These are phyloP conservation scores for Eutrema japonicum DNA, from an alignment of 345 rosid genomes.

Conservation along the genomic window DNA sequence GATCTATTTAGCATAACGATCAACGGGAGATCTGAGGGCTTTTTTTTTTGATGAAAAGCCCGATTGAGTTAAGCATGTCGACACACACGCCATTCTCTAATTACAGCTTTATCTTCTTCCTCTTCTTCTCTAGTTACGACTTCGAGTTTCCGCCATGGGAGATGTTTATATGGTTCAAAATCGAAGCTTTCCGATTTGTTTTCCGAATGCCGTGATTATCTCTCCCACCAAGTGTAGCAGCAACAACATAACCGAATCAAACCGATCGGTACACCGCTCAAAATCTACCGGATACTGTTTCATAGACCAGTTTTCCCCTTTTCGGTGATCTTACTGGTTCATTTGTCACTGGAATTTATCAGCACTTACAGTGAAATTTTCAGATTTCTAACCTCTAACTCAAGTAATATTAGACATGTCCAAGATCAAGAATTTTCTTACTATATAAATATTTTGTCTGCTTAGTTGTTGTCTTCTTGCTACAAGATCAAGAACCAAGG, in stretches of 20 bases:
- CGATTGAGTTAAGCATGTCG: conserved; percentile 55
- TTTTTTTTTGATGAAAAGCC: conserved; percentile 25
- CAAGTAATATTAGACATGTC: not conserved
- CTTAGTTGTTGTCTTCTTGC: conserved; percentile 15
- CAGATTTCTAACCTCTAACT: not conserved
- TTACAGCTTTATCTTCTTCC: conserved; percentile 7
- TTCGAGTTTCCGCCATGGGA: conserved; percentile 41
- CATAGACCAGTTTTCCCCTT: not conserved
- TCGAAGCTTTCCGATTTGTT: too few relatives aligned
- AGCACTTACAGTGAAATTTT: not conserved
- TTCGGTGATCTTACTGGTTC: not conserved
- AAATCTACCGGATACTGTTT: too few relatives aligned
- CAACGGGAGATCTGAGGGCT: conserved; percentile 49
- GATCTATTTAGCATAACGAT: conserved; percentile 33
- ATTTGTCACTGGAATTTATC: not conserved
- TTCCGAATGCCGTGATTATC: too few relatives aligned
- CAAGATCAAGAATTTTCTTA: not conserved
- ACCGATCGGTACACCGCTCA: too few relatives aligned
- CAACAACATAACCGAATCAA: too few relatives aligned
- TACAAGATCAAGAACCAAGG: not conserved
- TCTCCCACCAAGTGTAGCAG: too few relatives aligned
- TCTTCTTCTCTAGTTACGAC: conserved; percentile 25
- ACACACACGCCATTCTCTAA: conserved; percentile 60
- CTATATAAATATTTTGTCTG: not conserved
- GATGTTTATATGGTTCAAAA: conserved; percentile 35